phyloP scores from a whole-genome alignment of 345 rosid genomes.

The Bruguiera parviflora region DNA sequence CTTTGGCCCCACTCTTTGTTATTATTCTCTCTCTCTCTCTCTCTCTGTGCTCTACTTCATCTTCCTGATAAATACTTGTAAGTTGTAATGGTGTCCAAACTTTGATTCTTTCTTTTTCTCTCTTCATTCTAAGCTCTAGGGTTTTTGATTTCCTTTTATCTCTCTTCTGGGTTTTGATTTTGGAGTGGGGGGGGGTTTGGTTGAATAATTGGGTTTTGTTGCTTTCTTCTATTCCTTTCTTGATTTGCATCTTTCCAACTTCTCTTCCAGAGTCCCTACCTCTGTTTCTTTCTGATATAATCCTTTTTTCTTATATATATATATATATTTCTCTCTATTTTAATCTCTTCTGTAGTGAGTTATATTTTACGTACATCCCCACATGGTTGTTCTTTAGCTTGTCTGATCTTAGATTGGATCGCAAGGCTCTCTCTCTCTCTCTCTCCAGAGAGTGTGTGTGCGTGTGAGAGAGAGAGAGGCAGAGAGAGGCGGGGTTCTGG shows the following conservation, averaged over 20 bases:
- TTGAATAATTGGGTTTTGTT: constrained; percentile 23
- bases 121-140: constrained; percentile 2
- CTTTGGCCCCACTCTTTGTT: neutral
- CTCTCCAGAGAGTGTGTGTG: no score
- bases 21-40: neutral
- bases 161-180: neutral
- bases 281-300: constrained; percentile 8
- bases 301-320: neutral
- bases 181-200: neutral
- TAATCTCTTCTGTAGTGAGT: neutral
- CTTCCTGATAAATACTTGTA: constrained; percentile 2
- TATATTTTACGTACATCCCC: constrained; percentile 42
- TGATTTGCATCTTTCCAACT: constrained; percentile 23
- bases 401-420: constrained; percentile 91
- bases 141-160: neutral
- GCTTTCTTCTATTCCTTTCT: constrained; percentile 39
- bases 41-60: neutral
- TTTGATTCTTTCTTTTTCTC: neutral
- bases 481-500: constrained; percentile 19
- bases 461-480: constrained; percentile 6
- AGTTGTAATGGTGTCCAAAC: neutral
- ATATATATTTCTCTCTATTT: constrained; percentile 2
- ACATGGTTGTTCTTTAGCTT: constrained; percentile 68
- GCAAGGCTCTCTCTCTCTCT: constrained; percentile 46
- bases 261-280: constrained; percentile 3